These are phyloP conservation scores for Termitomyces sp. DNA, from an alignment of 768 basidiomycete species.

Conservation along the genomic window DNA sequence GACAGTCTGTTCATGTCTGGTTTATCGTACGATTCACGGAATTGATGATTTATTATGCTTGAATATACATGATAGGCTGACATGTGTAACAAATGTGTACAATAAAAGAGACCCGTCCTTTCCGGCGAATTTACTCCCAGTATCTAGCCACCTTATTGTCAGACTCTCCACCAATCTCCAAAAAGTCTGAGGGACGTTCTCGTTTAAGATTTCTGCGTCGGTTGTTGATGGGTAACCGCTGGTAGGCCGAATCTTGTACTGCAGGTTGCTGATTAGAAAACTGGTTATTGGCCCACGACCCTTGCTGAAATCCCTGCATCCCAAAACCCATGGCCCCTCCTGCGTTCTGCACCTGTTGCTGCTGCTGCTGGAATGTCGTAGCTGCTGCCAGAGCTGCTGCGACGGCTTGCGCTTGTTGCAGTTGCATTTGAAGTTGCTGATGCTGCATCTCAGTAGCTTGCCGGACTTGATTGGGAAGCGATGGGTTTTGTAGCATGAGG, in stretches of 20 bases:
- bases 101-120: not conserved
- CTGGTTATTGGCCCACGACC: conserved; percentile 38
- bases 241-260: conserved; percentile 80
- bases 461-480: conserved; percentile 65
- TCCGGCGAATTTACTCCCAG: conserved; percentile 53
- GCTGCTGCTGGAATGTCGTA: conserved; percentile 49
- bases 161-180: conserved; percentile 63
- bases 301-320: conserved; percentile 33
- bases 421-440: conserved; percentile 73
- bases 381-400: conserved; percentile 59
- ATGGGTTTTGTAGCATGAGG: conserved; percentile 74
- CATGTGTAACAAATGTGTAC: not conserved
- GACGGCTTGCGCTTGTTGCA: conserved; percentile 75
- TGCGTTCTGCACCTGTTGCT: conserved; percentile 33
- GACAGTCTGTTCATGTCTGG: not conserved
- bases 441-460: conserved; percentile 82
- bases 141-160: conserved; percentile 67
- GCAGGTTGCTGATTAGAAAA: conserved; percentile 62
- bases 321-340: conserved; percentile 33
- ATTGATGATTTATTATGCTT: conserved; percentile 6
- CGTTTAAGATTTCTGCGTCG: conserved; percentile 73
- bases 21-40: not conserved
- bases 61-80: not conserved
- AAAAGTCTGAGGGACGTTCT: conserved; percentile 79
- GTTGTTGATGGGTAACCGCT: conserved; percentile 78